Conservation (phyloP, 441 rosid genomes). For the Adansonia gregorii region DNA sequence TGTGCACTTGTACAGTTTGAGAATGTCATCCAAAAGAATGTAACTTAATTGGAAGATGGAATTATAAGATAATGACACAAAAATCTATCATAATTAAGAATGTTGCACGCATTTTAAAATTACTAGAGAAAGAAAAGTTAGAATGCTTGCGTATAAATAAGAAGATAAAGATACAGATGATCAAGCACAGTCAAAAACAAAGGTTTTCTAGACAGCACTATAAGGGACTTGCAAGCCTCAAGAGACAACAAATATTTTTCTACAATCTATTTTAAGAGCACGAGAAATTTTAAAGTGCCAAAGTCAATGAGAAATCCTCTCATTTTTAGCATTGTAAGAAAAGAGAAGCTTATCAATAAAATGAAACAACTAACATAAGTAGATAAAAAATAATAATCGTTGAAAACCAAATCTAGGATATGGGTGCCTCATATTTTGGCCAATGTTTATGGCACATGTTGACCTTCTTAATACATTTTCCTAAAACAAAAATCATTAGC, state of each 20-base stretch:
- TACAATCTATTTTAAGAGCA: slow-evolving; percentile 7
- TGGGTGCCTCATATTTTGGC: not conserved
- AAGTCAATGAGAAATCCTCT: slow-evolving; percentile 2
- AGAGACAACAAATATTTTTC: slow-evolving; percentile 9
- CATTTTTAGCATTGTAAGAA: not conserved
- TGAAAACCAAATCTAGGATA: slow-evolving; percentile 20
- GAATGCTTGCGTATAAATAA: not conserved
- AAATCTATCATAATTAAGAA: not conserved
- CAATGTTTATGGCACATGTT: not conserved
- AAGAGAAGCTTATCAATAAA: not conserved
- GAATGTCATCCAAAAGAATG: slow-evolving; percentile 9
- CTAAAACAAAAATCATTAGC: slow-evolving; percentile 8
- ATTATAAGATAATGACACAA: slow-evolving; percentile 1
- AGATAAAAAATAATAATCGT: not conserved
- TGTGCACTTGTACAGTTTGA: not conserved
- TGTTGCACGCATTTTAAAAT: not conserved
- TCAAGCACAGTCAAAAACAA: slow-evolving; percentile 2
- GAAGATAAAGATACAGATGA: slow-evolving; percentile 8
- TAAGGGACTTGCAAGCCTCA: not conserved
- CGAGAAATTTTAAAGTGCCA: not conserved
- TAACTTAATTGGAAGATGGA: not conserved
- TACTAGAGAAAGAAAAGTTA: not conserved
- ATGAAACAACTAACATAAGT: not conserved
- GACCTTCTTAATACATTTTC: slow-evolving; percentile 3
- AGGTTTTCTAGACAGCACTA: not conserved